Conservation (phyloP, 176 grass and related monocot species). For the Puccinellia tenuiflora region DNA sequence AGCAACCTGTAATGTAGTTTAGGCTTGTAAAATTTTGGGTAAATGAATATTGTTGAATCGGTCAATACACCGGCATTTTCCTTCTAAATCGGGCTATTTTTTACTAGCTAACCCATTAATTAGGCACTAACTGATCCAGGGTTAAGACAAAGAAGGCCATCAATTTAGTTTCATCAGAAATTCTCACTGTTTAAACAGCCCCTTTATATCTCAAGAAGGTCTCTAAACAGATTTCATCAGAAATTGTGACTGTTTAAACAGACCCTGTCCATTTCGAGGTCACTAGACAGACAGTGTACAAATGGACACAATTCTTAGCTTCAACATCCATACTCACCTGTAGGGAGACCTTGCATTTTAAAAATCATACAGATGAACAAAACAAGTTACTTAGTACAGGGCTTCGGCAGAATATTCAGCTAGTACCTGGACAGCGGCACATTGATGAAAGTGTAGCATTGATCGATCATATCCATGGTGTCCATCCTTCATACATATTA, state of each 20-base stretch:
- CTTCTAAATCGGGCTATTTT: neutral
- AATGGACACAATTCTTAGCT: neutral
- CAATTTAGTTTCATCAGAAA: conserved; percentile 14
- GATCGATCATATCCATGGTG: conserved; percentile 88
- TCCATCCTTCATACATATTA: conserved; percentile 99
- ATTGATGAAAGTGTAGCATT: conserved; percentile 10
- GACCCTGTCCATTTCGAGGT: neutral
- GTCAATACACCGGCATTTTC: neutral
- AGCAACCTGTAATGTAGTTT: neutral
- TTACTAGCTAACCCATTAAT: neutral
- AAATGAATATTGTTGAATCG: neutral
- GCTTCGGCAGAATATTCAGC: conserved; percentile 6
- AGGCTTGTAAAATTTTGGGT: neutral
- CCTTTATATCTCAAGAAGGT: neutral
- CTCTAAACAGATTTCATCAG: neutral
- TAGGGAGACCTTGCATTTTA: conserved; percentile 7
- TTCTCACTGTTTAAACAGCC: neutral
- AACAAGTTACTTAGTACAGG: neutral
- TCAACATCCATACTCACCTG: neutral
- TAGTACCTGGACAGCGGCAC: conserved; percentile 25
- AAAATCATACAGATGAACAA: neutral
- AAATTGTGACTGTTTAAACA: neutral
- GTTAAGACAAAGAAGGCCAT: neutral
- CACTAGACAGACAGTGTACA: neutral
- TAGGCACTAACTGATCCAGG: neutral